These are phyloP conservation scores for carrot (Daucus carota) DNA, from an alignment of 129 eudicot species.

Conservation along the genomic window DH1_v3.0 NC_030381.2:50131001-50131500, in stretches of 20 bases:
- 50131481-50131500: constrained; percentile 26
- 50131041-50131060: constrained; percentile 82
- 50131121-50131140: constrained; percentile 27
- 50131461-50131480: constrained; percentile 27
- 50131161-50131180: not conserved
- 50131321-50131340: constrained; percentile 31
- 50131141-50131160: not conserved
- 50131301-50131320: constrained; percentile 34
- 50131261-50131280: constrained; percentile 56
- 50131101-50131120: constrained; percentile 49
- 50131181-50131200: not conserved
- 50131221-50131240: constrained; percentile 48
- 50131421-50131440: constrained; percentile 26
- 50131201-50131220: not conserved
- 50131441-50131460: constrained; percentile 24
- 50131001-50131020: constrained; percentile 53
- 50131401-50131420: constrained; percentile 19
- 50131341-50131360: constrained; percentile 37
- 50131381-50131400: constrained; percentile 24
- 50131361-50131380: constrained; percentile 27
- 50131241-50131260: constrained; percentile 55
- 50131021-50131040: constrained; percentile 93
- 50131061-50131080: constrained; percentile 93
- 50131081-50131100: constrained; percentile 84
- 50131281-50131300: constrained; percentile 43